Evolutionary conservation across 2,329 filamentous ascomycete species (phyloP).

Genomic region (Metarhizium humberi): DNA sequence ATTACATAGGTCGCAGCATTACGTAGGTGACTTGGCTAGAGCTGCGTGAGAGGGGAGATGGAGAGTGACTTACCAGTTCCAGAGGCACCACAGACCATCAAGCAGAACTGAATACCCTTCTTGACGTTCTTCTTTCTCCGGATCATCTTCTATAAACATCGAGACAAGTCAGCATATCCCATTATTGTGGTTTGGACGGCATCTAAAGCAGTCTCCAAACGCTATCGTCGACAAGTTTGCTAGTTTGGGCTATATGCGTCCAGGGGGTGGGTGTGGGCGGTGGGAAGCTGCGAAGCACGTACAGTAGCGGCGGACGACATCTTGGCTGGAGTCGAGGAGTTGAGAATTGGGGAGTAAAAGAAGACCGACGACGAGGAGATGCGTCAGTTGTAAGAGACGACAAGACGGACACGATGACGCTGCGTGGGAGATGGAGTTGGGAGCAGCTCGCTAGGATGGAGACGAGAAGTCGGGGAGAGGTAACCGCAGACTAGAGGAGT

Average conservation of each 20-base stretch:
- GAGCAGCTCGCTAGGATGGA: conserved; percentile 8
- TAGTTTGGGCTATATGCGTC: not conserved
- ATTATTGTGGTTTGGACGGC: not conserved
- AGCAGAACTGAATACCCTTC: conserved; percentile 99
- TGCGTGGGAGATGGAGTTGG: conserved; percentile 3
- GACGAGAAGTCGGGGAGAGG: conserved; percentile 6
- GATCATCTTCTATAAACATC: conserved; percentile 68
- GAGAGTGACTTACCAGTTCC: conserved; percentile 68
- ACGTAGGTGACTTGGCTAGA: not conserved
- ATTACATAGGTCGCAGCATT: not conserved
- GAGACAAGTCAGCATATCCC: conserved; percentile 18
- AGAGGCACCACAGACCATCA: conserved; percentile 99
- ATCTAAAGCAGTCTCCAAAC: conserved; percentile 1
- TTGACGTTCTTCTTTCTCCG: conserved; percentile 99
- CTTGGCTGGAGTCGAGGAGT: conserved; percentile 8
- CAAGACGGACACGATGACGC: conserved; percentile 5
- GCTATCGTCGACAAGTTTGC: conserved; percentile 4
- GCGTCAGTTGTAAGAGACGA: conserved; percentile 6
- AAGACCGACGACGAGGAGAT: conserved; percentile 9
- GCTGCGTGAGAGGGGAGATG: not conserved
- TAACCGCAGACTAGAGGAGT: not conserved
- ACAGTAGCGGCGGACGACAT: conserved; percentile 17
- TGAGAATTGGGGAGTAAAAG: conserved; percentile 7
- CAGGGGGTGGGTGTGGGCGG: not conserved
- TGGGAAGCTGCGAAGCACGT: conserved; percentile 6